Percentiles rank a stretch among this genome's conserved stretches.
Evolutionary conservation across 805 yeast genomes (phyloP).

Genomic region (Kodamaea kaohsiungensis): DNA sequence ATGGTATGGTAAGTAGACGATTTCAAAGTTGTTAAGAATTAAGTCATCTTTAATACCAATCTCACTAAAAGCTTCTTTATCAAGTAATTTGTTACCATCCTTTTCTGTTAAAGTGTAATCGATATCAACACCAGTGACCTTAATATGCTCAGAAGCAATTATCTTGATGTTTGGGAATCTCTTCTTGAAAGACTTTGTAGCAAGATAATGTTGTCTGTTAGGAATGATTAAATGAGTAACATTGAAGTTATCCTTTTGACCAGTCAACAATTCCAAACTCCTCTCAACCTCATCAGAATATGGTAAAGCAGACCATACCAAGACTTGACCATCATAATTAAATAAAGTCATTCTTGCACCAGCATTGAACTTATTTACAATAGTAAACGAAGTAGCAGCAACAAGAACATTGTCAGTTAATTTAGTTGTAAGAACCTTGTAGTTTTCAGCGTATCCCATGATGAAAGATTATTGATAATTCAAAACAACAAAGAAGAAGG

Average conservation of each 20-base stretch:
- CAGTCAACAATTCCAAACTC: slow-evolving; percentile 14
- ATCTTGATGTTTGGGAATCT: slow-evolving; percentile 15
- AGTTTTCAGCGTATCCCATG: slow-evolving; percentile 39
- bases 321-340: slow-evolving; percentile 17
- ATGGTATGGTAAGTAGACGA: slow-evolving; percentile 13
- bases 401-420: slow-evolving; percentile 35
- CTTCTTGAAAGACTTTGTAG: slow-evolving; percentile 12
- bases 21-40: slow-evolving; percentile 12
- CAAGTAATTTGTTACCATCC: slow-evolving; percentile 18
- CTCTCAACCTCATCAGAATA: slow-evolving; percentile 15
- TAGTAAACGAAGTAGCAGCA: slow-evolving; percentile 35
- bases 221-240: slow-evolving; percentile 15
- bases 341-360: slow-evolving; percentile 46
- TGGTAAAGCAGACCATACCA: slow-evolving; percentile 18
- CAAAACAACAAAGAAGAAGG: background rate
- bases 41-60: slow-evolving; percentile 8
- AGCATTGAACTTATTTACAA: slow-evolving; percentile 31
- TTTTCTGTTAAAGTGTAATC: slow-evolving; percentile 3
- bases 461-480: too few relatives aligned
- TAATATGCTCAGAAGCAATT: slow-evolving; percentile 11
- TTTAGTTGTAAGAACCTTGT: slow-evolving; percentile 31
- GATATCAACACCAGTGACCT: slow-evolving; percentile 2
- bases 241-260: slow-evolving; percentile 6
- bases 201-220: slow-evolving; percentile 16
- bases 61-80: slow-evolving; percentile 1